Percentiles rank a stretch among this genome's conserved stretches.
Conservation (phyloP, 148 eudicot species). For the Agrostemma githago region DNA sequence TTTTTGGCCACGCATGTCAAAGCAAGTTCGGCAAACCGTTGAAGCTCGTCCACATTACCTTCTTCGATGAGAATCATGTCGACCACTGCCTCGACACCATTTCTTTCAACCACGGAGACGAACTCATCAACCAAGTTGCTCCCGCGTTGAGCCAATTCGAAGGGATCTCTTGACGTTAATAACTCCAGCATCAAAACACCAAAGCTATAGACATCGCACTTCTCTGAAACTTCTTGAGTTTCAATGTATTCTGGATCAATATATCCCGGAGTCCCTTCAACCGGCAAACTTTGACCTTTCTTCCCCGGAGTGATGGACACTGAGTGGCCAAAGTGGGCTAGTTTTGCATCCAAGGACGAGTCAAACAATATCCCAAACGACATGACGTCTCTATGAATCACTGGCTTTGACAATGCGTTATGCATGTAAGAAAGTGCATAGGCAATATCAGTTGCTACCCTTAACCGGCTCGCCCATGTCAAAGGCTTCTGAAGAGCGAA, state of each 20-base stretch:
- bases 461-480: slow-evolving; percentile 20
- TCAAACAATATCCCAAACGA: slow-evolving; percentile 9
- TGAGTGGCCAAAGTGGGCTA: slow-evolving; percentile 18
- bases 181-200: too few relatives aligned
- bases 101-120: slow-evolving; percentile 11
- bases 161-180: too few relatives aligned
- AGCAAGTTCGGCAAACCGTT: slow-evolving; percentile 16
- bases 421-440: slow-evolving; percentile 36
- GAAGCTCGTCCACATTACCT: slow-evolving; percentile 5
- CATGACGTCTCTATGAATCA: slow-evolving; percentile 28
- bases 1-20: slow-evolving; percentile 18
- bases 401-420: slow-evolving; percentile 27
- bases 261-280: slow-evolving; percentile 18
- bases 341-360: slow-evolving; percentile 15
- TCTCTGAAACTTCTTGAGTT: slow-evolving; percentile 24
- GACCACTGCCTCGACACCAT: slow-evolving; percentile 12
- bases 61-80: slow-evolving; percentile 7
- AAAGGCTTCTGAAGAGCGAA: slow-evolving; percentile 3
- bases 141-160: too few relatives aligned
- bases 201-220: slow-evolving; percentile 16
- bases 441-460: slow-evolving; percentile 26
- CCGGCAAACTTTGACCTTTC: slow-evolving; percentile 11
- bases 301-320: neutral
- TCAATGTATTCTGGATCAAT: slow-evolving; percentile 24
- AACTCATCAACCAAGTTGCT: too few relatives aligned